These are phyloP conservation scores for Daldinia vernicosa DNA, from an alignment of 495 filamentous ascomycete genomes.

Conservation along the genomic window DNA sequence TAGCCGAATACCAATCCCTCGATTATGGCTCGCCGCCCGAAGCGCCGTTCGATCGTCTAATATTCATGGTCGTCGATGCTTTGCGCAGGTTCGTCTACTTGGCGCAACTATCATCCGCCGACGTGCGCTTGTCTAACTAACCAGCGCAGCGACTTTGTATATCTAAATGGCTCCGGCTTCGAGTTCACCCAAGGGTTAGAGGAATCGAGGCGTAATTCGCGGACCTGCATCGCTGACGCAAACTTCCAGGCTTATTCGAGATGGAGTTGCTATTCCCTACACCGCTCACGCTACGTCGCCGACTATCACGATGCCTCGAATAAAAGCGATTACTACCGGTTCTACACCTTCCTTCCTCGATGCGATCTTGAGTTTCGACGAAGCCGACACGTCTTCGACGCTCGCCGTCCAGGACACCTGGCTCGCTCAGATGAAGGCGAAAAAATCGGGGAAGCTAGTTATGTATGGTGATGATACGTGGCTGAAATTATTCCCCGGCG, in stretches of 20 bases:
- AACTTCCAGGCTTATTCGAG: conserved; percentile 75
- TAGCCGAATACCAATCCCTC: conserved; percentile 69
- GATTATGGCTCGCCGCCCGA: conserved; percentile 60
- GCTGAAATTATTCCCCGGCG: conserved; percentile 92
- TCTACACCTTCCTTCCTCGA: conserved; percentile 97
- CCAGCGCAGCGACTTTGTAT: conserved; percentile 88
- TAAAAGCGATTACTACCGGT: conserved; percentile 97
- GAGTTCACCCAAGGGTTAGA: conserved; percentile 85
- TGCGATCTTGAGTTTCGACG: conserved; percentile 95
- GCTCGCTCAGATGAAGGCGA: conserved; percentile 88
- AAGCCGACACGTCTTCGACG: conserved; percentile 88
- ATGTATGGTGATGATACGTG: conserved; percentile 99
- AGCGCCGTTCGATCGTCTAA: conserved; percentile 82
- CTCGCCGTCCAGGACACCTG: conserved; percentile 91
- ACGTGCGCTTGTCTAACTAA: conserved; percentile 17
- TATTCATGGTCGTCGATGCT: conserved; percentile 99
- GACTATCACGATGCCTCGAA: conserved; percentile 96
- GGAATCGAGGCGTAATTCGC: background rate
- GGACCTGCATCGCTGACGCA: conserved; percentile 31
- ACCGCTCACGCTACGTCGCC: conserved; percentile 96
- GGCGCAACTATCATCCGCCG: conserved; percentile 4
- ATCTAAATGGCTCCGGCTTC: conserved; percentile 81
- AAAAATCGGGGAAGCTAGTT: conserved; percentile 73
- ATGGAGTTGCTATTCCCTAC: conserved; percentile 86
- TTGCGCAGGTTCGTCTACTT: conserved; percentile 73